These are phyloP conservation scores for Hyphopichia khmerensis DNA, from an alignment of 1,139 yeast genomes.

Conservation along the genomic window DNA sequence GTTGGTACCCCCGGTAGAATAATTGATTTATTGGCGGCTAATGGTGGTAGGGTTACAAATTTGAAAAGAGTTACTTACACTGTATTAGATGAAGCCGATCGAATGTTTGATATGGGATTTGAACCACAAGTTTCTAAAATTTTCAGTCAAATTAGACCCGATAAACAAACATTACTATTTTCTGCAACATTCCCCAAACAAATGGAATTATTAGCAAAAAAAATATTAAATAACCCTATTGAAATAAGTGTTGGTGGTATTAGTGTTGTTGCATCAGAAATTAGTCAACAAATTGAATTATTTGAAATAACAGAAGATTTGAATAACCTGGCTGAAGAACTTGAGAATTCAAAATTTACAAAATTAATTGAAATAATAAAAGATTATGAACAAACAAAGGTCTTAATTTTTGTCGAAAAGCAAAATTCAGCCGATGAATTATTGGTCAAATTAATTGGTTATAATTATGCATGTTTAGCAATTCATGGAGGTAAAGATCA, in stretches of 20 bases:
- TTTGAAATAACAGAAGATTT: constrained; percentile 24
- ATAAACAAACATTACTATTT: constrained; percentile 86
- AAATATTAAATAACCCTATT: constrained; percentile 60
- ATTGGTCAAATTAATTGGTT: constrained; percentile 52
- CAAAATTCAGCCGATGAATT: constrained; percentile 80
- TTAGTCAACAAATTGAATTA: constrained; percentile 68
- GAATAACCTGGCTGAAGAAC: constrained; percentile 22
- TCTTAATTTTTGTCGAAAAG: constrained; percentile 81
- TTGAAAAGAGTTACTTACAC: constrained; percentile 71
- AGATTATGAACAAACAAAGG: constrained; percentile 40
- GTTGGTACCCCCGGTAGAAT: constrained; percentile 97
- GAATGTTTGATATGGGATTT: constrained; percentile 97
- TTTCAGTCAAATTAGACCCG: constrained; percentile 75
- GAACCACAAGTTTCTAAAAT: constrained; percentile 94
- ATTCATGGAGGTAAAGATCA: constrained; percentile 96
- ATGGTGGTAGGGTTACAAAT: constrained; percentile 74
- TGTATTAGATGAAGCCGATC: constrained; percentile 93
- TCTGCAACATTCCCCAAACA: constrained; percentile 92
- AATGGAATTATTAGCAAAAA: constrained; percentile 72
- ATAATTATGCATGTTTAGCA: constrained; percentile 61
- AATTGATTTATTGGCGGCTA: constrained; percentile 84
- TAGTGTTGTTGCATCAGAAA: constrained; percentile 80
- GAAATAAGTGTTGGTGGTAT: constrained; percentile 82
- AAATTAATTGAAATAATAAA: constrained; percentile 56
- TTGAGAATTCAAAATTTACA: constrained; percentile 47